Evolutionary conservation across 2,329 filamentous ascomycete species (phyloP), one percentile per base, ranked within the genome.

Genomic region (Fusarium chuoi): DNA sequence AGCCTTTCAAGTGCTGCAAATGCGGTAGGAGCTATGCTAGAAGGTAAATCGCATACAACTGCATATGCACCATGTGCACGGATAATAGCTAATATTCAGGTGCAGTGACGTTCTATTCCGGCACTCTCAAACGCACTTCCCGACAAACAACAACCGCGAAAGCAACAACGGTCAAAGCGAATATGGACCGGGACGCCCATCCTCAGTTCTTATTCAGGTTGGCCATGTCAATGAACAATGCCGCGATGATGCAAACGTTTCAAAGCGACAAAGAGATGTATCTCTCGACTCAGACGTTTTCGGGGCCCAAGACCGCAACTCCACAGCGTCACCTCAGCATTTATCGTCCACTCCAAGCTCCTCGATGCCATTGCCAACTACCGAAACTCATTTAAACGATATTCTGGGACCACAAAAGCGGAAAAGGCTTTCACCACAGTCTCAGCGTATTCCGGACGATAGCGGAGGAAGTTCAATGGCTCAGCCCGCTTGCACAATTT

Each of bases 41-140:
- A 39, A 68, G 65, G 65, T 45, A 3, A 18, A 38, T 54, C 18
- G 4, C 15, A n/a, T 24, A 42, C 10, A 44, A 20, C 28, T 30
- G 28, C 28, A 30, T 30, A 30, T 30, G 8, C 11, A 30, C 28
- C 28, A 11, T 30, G 28, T 30, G 28, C 3, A 30, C 9, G 28
- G 28, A 30, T 30, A 11, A 30, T 54, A 26, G 35, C 42, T 68
- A 17, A 65, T 28, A 12, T 3, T 5, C 14, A 42, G 36, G 11
- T 15, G 39, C 11, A 65, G 65, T 5, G 65, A 65, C 18, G 65
- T 68, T 24, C 55, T 68, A 24, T 68, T 56, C 45, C 62, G 65
- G 24, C 65, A 68, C 45, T 51, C 48, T 12, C 65, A 68, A 45
- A 60, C 62, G 12, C 65, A 68, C 18, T 18, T 18, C n/a, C 22